Evolutionary conservation across 1,284 basidiomycete genomes (phyloP).

Genomic region (Leccinum subatratum): DNA sequence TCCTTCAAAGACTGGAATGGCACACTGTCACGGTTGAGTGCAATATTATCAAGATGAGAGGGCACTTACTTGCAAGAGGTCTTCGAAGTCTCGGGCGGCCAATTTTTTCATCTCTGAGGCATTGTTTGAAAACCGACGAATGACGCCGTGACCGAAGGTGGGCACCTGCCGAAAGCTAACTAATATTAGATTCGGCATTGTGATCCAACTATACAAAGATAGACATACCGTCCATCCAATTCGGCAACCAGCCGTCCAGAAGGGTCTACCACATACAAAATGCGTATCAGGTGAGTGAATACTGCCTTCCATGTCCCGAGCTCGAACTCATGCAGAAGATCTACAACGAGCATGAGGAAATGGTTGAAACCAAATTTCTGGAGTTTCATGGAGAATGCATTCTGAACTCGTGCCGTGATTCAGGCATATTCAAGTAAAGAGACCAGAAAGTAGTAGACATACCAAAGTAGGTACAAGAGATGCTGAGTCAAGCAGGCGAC

Average conservation of each 20-base stretch:
- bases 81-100: slow-evolving; percentile 18
- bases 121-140: slow-evolving; percentile 10
- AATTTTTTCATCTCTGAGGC: slow-evolving; percentile 8
- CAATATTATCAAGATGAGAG: background rate
- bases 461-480: slow-evolving; percentile 10
- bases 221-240: slow-evolving; percentile 1
- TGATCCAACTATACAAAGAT: too few relatives aligned
- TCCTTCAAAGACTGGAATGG: slow-evolving; percentile 13
- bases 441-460: background rate
- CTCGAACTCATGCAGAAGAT: slow-evolving; percentile 27
- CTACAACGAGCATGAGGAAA: slow-evolving; percentile 16
- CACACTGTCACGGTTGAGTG: slow-evolving; percentile 4
- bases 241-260: background rate
- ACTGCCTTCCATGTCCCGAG: slow-evolving; percentile 15
- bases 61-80: slow-evolving; percentile 19
- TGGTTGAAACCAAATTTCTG: slow-evolving; percentile 12
- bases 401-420: too few relatives aligned
- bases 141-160: slow-evolving; percentile 9
- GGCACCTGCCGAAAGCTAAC: slow-evolving; percentile 11
- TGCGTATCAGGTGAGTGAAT: background rate
- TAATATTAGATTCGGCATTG: background rate
- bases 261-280: background rate
- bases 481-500: background rate
- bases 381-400: slow-evolving; percentile 8
- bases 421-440: background rate